phyloP scores from a whole-genome alignment of 1,284 basidiomycete genomes.

The Wallemia ichthyophaga region DNA sequence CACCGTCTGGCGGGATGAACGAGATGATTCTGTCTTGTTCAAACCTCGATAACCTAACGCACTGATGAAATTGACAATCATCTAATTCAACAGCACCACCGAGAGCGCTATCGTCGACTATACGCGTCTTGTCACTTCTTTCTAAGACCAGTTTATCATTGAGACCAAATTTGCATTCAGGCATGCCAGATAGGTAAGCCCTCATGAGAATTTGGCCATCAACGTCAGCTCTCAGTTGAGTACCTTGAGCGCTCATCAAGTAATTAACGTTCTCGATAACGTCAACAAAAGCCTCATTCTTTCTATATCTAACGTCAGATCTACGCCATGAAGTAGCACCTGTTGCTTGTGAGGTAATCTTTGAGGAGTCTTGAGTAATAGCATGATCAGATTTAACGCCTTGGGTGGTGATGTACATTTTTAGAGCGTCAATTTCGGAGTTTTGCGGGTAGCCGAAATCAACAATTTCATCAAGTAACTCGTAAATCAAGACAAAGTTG shows the following conservation, averaged over 20 bases:
- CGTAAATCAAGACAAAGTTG: slow-evolving; percentile 90
- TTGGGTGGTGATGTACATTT: slow-evolving; percentile 93
- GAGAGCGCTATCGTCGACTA: slow-evolving; percentile 10
- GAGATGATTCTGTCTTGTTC: slow-evolving; percentile 75
- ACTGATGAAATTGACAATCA: slow-evolving; percentile 96
- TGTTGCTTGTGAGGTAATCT: slow-evolving; percentile 85
- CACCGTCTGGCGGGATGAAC: slow-evolving; percentile 93
- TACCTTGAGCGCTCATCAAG: slow-evolving; percentile 89
- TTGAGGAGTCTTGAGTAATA: slow-evolving; percentile 72
- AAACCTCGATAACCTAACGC: slow-evolving; percentile 77
- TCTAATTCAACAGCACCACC: slow-evolving; percentile 73
- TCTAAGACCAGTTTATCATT: slow-evolving; percentile 95
- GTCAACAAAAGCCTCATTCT: slow-evolving; percentile 94
- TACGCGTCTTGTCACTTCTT: slow-evolving; percentile 23
- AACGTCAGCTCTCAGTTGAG: slow-evolving; percentile 76
- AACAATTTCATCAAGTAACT: slow-evolving; percentile 83
- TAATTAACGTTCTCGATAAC: slow-evolving; percentile 90
- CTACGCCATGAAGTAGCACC: slow-evolving; percentile 79
- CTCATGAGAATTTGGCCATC: slow-evolving; percentile 96
- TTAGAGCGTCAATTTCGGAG: slow-evolving; percentile 86
- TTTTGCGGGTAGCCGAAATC: slow-evolving; percentile 99
- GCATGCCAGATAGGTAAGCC: slow-evolving; percentile 78
- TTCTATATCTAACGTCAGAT: slow-evolving; percentile 83
- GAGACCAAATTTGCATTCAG: slow-evolving; percentile 90
- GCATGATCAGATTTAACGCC: slow-evolving; percentile 54